These are phyloP conservation scores for Saccharomycopsis fibuligera DNA, from an alignment of 805 yeast species.

Conservation along the genomic window DNA sequence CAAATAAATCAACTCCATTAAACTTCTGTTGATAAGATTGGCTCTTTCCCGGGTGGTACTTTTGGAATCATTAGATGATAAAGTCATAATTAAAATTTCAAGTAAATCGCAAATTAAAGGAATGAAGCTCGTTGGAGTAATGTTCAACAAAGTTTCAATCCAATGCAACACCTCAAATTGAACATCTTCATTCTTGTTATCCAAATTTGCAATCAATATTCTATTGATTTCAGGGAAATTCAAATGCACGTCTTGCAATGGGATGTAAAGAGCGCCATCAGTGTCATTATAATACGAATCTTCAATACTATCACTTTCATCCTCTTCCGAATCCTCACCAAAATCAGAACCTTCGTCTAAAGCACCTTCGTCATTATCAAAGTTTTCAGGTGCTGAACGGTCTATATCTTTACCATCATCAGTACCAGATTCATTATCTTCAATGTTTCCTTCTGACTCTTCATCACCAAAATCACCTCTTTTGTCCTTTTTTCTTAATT, in stretches of 20 bases:
- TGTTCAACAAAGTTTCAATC: conserved; percentile 66
- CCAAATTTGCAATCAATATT: conserved; percentile 74
- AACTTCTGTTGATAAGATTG: conserved; percentile 45
- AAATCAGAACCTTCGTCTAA: conserved; percentile 23
- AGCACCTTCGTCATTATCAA: conserved; percentile 23
- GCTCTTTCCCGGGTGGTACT: conserved; percentile 49
- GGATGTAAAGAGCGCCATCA: conserved; percentile 53
- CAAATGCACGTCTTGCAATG: conserved; percentile 76
- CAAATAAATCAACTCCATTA: conserved; percentile 40
- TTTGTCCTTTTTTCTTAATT: conserved; percentile 12
- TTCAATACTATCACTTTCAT: conserved; percentile 23
- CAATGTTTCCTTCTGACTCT: conserved; percentile 9
- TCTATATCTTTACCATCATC: conserved; percentile 6
- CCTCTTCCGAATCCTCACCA: conserved; percentile 23
- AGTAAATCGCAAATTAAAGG: conserved; percentile 71
- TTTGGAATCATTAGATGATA: conserved; percentile 42
- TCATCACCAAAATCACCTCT: not conserved
- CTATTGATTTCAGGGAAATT: conserved; percentile 77
- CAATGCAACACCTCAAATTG: conserved; percentile 76
- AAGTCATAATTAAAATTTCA: conserved; percentile 56
- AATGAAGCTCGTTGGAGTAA: conserved; percentile 70
- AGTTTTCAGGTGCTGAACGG: not conserved
- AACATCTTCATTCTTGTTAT: conserved; percentile 62
- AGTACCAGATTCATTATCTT: not conserved
- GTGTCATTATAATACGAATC: conserved; percentile 26